Conservation (phyloP, 805 yeast genomes). For the Hanseniaspora meyeri region DNA sequence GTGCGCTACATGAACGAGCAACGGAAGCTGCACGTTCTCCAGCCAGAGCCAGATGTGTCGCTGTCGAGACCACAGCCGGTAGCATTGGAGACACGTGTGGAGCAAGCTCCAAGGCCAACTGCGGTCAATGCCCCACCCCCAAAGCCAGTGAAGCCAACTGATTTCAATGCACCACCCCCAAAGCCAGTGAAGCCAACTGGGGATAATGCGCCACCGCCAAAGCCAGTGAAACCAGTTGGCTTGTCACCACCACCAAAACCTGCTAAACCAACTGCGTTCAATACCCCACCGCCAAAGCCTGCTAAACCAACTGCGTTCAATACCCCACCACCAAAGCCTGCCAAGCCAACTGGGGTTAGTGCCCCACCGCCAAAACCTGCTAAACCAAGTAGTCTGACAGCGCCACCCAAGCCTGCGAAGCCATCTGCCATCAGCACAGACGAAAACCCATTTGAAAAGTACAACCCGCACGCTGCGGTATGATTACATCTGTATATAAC, state of each 20-base stretch:
- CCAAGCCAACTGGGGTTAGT: background rate
- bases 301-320: no score
- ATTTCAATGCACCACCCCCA: no score
- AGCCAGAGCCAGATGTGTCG: background rate
- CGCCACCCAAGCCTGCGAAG: no score
- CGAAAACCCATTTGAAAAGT: conserved; percentile 1
- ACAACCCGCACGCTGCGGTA: conserved; percentile 2
- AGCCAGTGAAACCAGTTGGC: background rate
- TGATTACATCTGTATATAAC: no score
- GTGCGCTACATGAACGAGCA: background rate
- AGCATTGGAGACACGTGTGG: background rate
- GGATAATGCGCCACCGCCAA: no score
- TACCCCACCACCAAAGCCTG: conserved; percentile 2
- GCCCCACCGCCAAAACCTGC: no score
- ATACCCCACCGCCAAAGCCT: background rate
- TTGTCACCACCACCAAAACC: conserved; percentile 2
- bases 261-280: background rate
- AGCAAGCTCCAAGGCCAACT: conserved; percentile 2
- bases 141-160: no score
- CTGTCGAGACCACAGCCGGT: background rate
- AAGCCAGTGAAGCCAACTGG: no score
- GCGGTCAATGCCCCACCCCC: background rate
- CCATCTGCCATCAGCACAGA: background rate
- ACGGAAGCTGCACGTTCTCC: background rate
- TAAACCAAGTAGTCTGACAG: no score